phyloP scores from a whole-genome alignment of 768 basidiomycete genomes.

The Glaciozyma martinii region DNA sequence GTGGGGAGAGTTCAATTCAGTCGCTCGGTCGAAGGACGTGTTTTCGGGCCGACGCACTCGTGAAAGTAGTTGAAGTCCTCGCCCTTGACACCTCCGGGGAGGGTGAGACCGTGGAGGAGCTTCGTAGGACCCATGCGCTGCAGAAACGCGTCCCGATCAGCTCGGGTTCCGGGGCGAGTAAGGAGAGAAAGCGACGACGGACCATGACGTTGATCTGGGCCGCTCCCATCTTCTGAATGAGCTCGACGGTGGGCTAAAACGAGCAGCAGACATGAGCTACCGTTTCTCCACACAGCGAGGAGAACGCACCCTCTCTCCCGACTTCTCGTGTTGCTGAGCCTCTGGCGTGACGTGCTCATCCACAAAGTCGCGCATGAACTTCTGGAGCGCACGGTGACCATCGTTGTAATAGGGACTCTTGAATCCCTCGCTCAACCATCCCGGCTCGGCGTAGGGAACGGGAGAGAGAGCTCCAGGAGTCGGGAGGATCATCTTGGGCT shows the following conservation, averaged over 20 bases:
- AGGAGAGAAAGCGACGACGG: neutral
- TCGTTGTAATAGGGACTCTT: constrained; percentile 70
- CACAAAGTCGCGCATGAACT: constrained; percentile 55
- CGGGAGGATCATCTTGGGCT: constrained; percentile 36
- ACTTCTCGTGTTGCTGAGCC: constrained; percentile 67
- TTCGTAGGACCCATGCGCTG: constrained; percentile 78
- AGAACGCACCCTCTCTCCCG: constrained; percentile 57
- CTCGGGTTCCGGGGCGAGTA: neutral
- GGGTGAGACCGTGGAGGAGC: constrained; percentile 66
- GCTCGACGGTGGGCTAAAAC: constrained; percentile 52
- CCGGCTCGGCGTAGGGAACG: constrained; percentile 83
- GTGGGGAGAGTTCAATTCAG: too few relatives aligned
- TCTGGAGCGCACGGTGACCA: constrained; percentile 58
- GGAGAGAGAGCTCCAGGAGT: constrained; percentile 54
- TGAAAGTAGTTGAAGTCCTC: constrained; percentile 91
- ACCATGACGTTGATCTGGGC: constrained; percentile 70
- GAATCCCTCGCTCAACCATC: constrained; percentile 58
- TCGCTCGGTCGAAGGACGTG: neutral
- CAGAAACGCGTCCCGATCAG: neutral
- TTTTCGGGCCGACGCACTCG: constrained; percentile 47
- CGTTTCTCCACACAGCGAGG: neutral
- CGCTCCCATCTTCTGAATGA: constrained; percentile 70
- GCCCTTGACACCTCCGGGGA: constrained; percentile 57
- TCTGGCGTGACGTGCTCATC: constrained; percentile 65
- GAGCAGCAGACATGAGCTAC: neutral